phyloP scores from a whole-genome alignment of 192 early-diverging fungal species.

The Cladochytrium replicatum region DNA sequence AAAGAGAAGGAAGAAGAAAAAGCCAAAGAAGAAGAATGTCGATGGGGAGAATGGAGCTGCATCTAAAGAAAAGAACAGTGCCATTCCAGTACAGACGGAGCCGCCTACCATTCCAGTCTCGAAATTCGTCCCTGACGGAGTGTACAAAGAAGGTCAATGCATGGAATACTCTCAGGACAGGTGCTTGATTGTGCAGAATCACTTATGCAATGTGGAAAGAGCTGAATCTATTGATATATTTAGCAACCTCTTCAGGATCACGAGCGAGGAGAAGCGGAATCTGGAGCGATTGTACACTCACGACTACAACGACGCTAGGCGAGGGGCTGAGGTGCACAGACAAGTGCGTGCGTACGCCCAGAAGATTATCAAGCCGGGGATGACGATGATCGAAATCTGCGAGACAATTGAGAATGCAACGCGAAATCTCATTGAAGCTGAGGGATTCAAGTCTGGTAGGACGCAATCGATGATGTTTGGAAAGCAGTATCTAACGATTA shows the following conservation, averaged over 20 bases:
- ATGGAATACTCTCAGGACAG: constrained; percentile 82
- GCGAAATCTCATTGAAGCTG: constrained; percentile 73
- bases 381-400: constrained; percentile 85
- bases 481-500: no score
- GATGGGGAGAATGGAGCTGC: no score
- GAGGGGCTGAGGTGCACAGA: constrained; percentile 95
- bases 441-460: constrained; percentile 62
- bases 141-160: constrained; percentile 75
- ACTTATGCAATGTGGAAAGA: no score
- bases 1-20: constrained; percentile 30
- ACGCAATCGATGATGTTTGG: neutral
- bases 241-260: constrained; percentile 78
- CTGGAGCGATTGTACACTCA: constrained; percentile 63
- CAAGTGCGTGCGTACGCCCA: constrained; percentile 75
- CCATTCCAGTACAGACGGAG: constrained; percentile 35
- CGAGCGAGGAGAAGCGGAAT: constrained; percentile 85
- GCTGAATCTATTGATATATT: no score
- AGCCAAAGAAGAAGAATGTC: constrained; percentile 20
- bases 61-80: no score
- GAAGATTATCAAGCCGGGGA: constrained; percentile 80
- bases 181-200: no score
- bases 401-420: constrained; percentile 94
- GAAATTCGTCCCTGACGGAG: constrained; percentile 64
- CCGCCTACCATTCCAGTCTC: constrained; percentile 62
- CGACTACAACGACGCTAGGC: constrained; percentile 71